These are phyloP conservation scores for Trametes hirsuta DNA, from an alignment of 1,284 basidiomycete genomes.

Conservation along the genomic window DNA sequence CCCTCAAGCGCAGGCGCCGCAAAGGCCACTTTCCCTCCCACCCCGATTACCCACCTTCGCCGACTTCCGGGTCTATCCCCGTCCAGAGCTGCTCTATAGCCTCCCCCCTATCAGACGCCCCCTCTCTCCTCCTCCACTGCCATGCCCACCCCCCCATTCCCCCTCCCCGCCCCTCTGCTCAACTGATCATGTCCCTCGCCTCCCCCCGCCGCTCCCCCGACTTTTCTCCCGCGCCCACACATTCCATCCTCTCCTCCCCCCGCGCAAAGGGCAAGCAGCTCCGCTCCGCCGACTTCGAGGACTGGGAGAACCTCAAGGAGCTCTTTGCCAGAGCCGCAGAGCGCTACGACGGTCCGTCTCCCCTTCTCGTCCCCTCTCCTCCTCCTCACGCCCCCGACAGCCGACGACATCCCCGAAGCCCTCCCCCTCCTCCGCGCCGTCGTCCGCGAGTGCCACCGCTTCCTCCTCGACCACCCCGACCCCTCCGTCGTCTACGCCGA, in stretches of 20 bases:
- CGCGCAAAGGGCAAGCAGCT: conserved; percentile 22
- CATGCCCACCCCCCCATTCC: neutral
- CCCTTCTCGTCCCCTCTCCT: neutral
- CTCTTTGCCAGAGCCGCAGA: conserved; percentile 58
- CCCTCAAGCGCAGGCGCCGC: conserved; percentile 35
- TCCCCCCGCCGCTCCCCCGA: neutral
- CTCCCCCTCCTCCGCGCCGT: conserved; percentile 61
- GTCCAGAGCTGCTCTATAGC: conserved; percentile 15
- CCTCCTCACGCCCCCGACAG: conserved; percentile 32
- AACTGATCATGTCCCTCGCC: conserved; percentile 7
- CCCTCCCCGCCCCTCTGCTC: neutral
- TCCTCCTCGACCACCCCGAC: conserved; percentile 55
- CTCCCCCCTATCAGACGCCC: conserved; percentile 15
- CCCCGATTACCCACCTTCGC: conserved; percentile 16
- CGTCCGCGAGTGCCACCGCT: conserved; percentile 66
- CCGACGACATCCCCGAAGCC: conserved; percentile 49
- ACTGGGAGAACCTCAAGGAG: conserved; percentile 70
- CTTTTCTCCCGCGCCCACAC: conserved; percentile 4
- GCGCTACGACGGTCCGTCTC: conserved; percentile 57
- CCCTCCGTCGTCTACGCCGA: conserved; percentile 52
- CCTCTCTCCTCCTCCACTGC: conserved; percentile 2
- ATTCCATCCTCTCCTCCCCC: conserved; percentile 10
- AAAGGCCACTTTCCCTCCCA: conserved; percentile 25
- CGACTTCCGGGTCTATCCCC: conserved; percentile 24
- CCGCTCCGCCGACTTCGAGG: conserved; percentile 45